Conservation (phyloP, 1,139 yeast species). For the Zygoascus meyerae region DNA sequence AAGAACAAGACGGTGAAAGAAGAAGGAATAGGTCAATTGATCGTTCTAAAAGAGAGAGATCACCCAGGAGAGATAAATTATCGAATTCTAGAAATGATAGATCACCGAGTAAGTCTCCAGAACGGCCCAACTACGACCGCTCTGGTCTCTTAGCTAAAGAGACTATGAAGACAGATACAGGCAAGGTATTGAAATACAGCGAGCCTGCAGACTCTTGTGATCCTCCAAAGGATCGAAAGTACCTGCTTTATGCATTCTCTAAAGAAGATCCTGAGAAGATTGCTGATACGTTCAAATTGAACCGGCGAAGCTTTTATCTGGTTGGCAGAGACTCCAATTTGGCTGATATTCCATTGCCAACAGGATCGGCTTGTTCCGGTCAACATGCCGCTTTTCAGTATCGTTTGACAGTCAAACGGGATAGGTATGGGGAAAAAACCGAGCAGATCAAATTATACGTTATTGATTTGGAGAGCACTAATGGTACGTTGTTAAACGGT, state of each 20-base stretch:
- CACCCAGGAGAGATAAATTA: neutral
- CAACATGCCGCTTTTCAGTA: constrained; percentile 57
- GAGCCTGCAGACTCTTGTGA: constrained; percentile 40
- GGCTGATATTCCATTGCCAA: constrained; percentile 40
- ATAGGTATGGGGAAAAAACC: constrained; percentile 21
- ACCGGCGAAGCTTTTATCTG: constrained; percentile 33
- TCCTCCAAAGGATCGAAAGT: constrained; percentile 29
- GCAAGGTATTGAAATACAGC: constrained; percentile 40
- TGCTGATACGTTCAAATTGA: constrained; percentile 31
- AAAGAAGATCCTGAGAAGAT: constrained; percentile 28
- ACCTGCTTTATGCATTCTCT: constrained; percentile 21
- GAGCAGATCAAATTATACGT: constrained; percentile 38
- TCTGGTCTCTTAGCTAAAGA: constrained; percentile 46
- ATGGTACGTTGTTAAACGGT: constrained; percentile 49
- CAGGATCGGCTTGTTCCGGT: constrained; percentile 43
- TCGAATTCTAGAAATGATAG: too few relatives aligned
- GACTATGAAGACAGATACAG: constrained; percentile 36
- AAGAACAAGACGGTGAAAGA: neutral
- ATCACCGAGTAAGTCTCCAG: constrained; percentile 13
- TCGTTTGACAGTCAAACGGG: constrained; percentile 25
- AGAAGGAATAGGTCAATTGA: neutral
- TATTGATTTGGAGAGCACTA: constrained; percentile 49
- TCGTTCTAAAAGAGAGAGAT: neutral
- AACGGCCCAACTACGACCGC: constrained; percentile 39
- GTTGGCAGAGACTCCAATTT: constrained; percentile 45